Evolutionary conservation across 306 rosid species (phyloP).

Genomic region (Biancaea sappan): DNA sequence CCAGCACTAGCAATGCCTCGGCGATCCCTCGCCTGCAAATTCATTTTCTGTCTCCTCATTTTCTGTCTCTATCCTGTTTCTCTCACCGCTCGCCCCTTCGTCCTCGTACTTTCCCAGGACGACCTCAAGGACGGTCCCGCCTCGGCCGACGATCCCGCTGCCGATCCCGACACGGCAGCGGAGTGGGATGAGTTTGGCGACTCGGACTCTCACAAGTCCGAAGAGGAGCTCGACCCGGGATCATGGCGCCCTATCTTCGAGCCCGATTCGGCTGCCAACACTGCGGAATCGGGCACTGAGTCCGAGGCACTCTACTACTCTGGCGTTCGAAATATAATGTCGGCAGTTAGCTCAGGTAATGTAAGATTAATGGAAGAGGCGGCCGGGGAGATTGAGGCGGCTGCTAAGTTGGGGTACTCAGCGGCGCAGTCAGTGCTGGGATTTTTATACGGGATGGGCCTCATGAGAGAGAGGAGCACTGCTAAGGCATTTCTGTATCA

Average conservation of each 20-base stretch:
- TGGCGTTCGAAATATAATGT: conserved; percentile 50
- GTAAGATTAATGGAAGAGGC: conserved; percentile 59
- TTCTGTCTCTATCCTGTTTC: conserved; percentile 49
- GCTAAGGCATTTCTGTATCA: conserved; percentile 74
- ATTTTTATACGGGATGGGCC: conserved; percentile 74
- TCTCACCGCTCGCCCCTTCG: conserved; percentile 61
- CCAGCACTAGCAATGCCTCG: conserved; percentile 34
- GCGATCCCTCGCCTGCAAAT: conserved; percentile 32
- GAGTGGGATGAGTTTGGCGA: conserved; percentile 97
- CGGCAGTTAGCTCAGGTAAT: conserved; percentile 63
- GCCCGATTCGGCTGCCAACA: conserved; percentile 41
- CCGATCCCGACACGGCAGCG: conserved; percentile 50
- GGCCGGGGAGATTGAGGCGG: conserved; percentile 60
- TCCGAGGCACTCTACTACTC: conserved; percentile 56
- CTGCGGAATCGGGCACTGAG: conserved; percentile 31
- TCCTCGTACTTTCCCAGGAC: conserved; percentile 79
- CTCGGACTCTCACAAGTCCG: conserved; percentile 64
- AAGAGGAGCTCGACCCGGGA: conserved; percentile 84
- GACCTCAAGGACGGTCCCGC: conserved; percentile 60
- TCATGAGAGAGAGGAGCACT: conserved; percentile 67
- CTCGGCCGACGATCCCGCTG: conserved; percentile 45
- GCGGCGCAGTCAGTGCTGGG: conserved; percentile 80
- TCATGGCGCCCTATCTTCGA: conserved; percentile 95
- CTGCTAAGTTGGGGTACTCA: conserved; percentile 52
- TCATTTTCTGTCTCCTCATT: conserved; percentile 44